Base-by-base conservation (phyloP, 257 asterid species). In the Fraxinus quadrangulata region DNA sequence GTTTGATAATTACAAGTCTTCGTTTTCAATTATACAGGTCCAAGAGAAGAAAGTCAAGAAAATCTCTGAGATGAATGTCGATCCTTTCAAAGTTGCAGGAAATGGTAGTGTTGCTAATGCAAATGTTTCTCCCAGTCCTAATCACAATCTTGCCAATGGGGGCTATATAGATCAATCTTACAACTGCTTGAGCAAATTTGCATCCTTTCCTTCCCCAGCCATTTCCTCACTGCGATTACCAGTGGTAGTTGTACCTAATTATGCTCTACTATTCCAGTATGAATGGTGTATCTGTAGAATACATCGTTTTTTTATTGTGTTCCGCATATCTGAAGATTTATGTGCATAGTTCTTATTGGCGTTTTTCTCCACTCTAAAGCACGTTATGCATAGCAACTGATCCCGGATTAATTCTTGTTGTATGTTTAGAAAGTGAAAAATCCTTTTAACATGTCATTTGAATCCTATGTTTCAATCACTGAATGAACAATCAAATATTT, bases 21-120 rank as follows among this genome's bases (percentile, higher is more conserved):
- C 77, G 47, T 77, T 79, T 72, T 78, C 26, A 72, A 40, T 69
- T 19, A 75, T 83, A 83, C 97, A 96, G 99, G 98, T 96, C 79
- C 98, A 88, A 84, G 99, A 94, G 92, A 96, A 94, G 93, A 94
- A 96, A 80, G 87, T 96, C 79, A 94, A 96, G 95, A 96, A 92
- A 88, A 81, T 96, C 71, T 84, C 96, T 77, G 96, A 90, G 0
- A 86, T 92, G 95, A 96, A 94, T 82, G 77, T 85, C 23, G 97
- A 89, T 80, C 83, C 92, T 77, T 83, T 90, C 81, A 89, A 84
- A 85, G 83, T 82, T 83, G 82, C 83, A 83, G 96, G 91, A 75
- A 90, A 90, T 82, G 90, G 92, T 65, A 84, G 84, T 73, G 79
- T 84, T 65, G 85, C 96, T 78, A 89, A 94, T 83, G 88, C 98